Evolutionary conservation across 2,329 filamentous ascomycete species (phyloP).

Genomic region (Talaromyces funiculosus): DNA sequence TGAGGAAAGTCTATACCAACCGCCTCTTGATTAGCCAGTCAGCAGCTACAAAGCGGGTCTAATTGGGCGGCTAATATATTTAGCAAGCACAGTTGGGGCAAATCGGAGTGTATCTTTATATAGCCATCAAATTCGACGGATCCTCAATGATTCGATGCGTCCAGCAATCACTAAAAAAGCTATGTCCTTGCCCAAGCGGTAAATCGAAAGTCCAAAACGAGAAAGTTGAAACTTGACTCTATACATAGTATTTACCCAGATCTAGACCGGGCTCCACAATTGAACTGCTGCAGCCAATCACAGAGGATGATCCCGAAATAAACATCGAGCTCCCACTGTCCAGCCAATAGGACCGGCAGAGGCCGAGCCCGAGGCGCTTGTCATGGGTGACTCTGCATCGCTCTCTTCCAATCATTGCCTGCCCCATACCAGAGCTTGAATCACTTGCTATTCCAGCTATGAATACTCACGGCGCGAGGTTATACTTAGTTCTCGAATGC

Average conservation of each 20-base stretch:
- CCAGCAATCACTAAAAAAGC: background rate
- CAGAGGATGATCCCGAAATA: background rate
- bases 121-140: background rate
- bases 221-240: background rate
- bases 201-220: no score
- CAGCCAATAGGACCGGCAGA: background rate
- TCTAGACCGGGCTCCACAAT: background rate
- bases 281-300: background rate
- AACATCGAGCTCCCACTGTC: background rate
- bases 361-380: background rate
- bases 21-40: background rate
- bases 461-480: background rate
- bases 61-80: no score
- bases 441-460: background rate
- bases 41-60: no score
- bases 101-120: background rate
- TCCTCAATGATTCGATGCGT: background rate
- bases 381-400: background rate
- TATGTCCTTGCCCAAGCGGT: background rate
- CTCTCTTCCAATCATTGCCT: conserved; percentile 7
- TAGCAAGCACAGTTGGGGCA: no score
- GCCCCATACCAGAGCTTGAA: conserved; percentile 4
- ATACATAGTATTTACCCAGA: background rate
- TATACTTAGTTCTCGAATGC: background rate
- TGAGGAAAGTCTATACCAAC: background rate